Base-by-base conservation (phyloP, 257 asterid species). In the Salvia miltiorrhiza region DNA sequence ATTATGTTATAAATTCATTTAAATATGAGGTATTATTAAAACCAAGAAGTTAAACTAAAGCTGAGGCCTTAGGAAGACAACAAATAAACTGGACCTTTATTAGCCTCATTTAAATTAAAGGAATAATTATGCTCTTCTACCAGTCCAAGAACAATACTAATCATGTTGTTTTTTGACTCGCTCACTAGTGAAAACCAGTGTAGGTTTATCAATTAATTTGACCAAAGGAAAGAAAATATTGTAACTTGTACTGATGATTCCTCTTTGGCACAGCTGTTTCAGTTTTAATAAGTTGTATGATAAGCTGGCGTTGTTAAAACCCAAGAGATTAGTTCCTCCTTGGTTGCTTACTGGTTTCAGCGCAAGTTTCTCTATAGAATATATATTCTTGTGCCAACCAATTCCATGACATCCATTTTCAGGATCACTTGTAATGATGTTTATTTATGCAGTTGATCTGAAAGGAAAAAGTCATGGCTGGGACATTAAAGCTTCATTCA, bases 361-460 rank as follows among this genome's bases (percentile, higher is more conserved):
- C 41, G 39, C 49, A 53, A 65, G 49, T 55, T 33, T 41, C 48
- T 79, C 48, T 58, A 14, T 7, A 39, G 63, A 47, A 43, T 30
- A 40, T 50, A 21, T 49, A 47, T 40, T 33, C 13, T 33, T 74
- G 41, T 54, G 7, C 23, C 45, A 58, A 59, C 71, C 19, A 24
- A 30, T 61, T 59, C 37, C 71, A 48, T 11, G 50, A 19, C 37
- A 54, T 60, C 45, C 68, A 28, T 73, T 20, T 57, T 54, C 26
- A 32, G 70, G 53, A 28, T 67, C 13, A 63, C 39, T 73, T 32
- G 41, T 52, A 37, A 21, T 52, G 60, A 71, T 43, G 58, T 47
- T 66, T 78, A 23, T 48, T 43, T 71, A 11, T 81, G 84, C 84
- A 81, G 87, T 60, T 71, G 71, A 76, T 72, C 3, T 55, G 57